Conservation (phyloP, 805 yeast species). For the Henningerozyma blattae region DNA sequence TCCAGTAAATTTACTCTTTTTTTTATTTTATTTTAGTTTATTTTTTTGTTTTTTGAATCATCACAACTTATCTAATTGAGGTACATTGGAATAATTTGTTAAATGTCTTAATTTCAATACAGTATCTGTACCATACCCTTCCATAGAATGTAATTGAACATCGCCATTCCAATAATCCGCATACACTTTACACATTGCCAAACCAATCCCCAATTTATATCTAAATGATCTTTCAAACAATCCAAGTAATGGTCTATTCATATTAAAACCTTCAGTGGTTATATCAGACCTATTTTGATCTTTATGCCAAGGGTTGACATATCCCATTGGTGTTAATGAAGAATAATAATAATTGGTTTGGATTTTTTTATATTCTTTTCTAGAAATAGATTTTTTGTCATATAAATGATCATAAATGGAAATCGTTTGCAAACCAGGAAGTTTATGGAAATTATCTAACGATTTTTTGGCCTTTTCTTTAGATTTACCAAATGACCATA, state of each 20-base stretch:
- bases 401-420: constrained; percentile 22
- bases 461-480: constrained; percentile 47
- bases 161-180: constrained; percentile 97
- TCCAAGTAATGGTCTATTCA: constrained; percentile 40
- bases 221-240: constrained; percentile 65
- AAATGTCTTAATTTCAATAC: constrained; percentile 67
- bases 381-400: constrained; percentile 1
- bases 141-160: constrained; percentile 66
- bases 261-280: constrained; percentile 13
- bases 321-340: constrained; percentile 24
- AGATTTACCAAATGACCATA: constrained; percentile 83
- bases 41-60: background rate
- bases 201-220: constrained; percentile 70
- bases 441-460: constrained; percentile 52
- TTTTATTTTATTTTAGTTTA: no score
- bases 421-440: constrained; percentile 46
- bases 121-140: constrained; percentile 89
- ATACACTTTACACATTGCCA: constrained; percentile 87
- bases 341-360: constrained; percentile 23
- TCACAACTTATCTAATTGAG: constrained; percentile 63
- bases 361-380: constrained; percentile 7
- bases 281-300: constrained; percentile 10
- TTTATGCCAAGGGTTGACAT: constrained; percentile 4
- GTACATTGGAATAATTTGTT: constrained; percentile 51
- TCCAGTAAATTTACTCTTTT: no score